A percentile compares a stretch with the other conserved stretches of the same genome.
phyloP scores from a whole-genome alignment of 805 yeast species.

The Suhomyces sp. region DNA sequence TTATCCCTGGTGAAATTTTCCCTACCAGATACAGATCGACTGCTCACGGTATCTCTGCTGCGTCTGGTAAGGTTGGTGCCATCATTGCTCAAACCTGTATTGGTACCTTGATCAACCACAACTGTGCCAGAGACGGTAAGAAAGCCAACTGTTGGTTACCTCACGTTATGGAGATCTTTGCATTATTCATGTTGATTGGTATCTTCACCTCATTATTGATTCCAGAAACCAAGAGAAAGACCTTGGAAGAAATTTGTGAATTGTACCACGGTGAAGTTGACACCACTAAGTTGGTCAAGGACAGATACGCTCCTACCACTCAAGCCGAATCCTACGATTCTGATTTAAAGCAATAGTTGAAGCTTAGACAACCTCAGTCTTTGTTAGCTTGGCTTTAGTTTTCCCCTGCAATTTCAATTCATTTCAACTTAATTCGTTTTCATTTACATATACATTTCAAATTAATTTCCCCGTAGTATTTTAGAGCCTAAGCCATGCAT shows the following conservation, averaged over 20 bases:
- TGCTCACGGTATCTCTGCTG: slow-evolving; percentile 94
- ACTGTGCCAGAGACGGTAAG: slow-evolving; percentile 53
- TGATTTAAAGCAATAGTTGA: slow-evolving; percentile 26
- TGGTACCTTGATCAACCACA: slow-evolving; percentile 79
- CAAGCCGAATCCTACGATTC: slow-evolving; percentile 37
- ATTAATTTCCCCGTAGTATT: neutral
- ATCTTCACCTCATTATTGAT: slow-evolving; percentile 58
- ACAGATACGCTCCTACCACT: slow-evolving; percentile 30
- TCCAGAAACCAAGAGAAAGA: slow-evolving; percentile 91
- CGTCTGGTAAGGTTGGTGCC: slow-evolving; percentile 89
- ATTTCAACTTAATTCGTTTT: slow-evolving; percentile 1
- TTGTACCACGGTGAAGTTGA: slow-evolving; percentile 77
- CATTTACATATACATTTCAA: neutral
- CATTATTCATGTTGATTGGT: slow-evolving; percentile 87
- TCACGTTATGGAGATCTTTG: slow-evolving; percentile 92
- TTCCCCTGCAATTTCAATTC: neutral
- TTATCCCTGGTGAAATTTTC: slow-evolving; percentile 87
- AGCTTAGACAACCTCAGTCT: neutral
- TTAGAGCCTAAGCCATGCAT: neutral
- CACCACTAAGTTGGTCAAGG: slow-evolving; percentile 39
- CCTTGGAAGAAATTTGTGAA: slow-evolving; percentile 81
- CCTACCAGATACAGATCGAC: slow-evolving; percentile 95
- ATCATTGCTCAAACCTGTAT: slow-evolving; percentile 85
- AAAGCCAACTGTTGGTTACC: slow-evolving; percentile 75
- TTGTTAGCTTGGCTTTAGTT: neutral